Base-by-base conservation (phyloP, 2,329 filamentous ascomycete genomes). In the Neofusicoccum cordaticola region DNA sequence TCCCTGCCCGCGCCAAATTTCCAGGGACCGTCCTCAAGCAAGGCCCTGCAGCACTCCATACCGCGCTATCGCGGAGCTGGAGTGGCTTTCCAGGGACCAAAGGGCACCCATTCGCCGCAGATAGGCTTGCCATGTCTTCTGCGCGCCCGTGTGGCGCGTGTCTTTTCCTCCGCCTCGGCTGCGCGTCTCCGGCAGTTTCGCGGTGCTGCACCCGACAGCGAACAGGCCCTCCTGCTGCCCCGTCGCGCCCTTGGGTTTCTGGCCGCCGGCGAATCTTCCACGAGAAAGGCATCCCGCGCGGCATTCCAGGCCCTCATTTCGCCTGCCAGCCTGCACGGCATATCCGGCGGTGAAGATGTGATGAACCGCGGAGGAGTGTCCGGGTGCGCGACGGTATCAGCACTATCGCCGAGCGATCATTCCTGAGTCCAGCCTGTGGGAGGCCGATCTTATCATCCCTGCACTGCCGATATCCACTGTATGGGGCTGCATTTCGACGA, bases 401-500 rank as follows among this genome's bases (percentile, higher is more conserved):
- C 15, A 60, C 19, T 41, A 51, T 51, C 44, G 8, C 58, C 58
- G 58, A 34, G 35, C 58, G 58, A 62, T 62, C 58, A 50, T 62
- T 62, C 58, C 58, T 62, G 58, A 62, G 58, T 45, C 34, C 37
- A 45, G 58, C 34, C 35, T 11, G 12, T 37, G 27, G 12, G 22
- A 50, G 34, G 58, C 15, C 58, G 58, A 62, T 62, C 58, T 5
- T 31, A 22, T 51, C 9, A 62, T 37, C 58, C 58, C 31, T 62
- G 58, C 58, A 39, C 58, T 50, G 27, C 13, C 34, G 34, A 37
- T 62, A 62, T 62, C 58, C 58, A 62, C 58, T 51, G 45, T 45
- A 50, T 62, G 58, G 58, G 47, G 34, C 58, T 22, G 34, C 35
- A 35, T 39, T 62, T 62, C 17, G 58, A 47, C 41, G 47, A 15